Conservation (phyloP, 345 rosid genomes). For the Orychophragmus violaceus region DNA sequence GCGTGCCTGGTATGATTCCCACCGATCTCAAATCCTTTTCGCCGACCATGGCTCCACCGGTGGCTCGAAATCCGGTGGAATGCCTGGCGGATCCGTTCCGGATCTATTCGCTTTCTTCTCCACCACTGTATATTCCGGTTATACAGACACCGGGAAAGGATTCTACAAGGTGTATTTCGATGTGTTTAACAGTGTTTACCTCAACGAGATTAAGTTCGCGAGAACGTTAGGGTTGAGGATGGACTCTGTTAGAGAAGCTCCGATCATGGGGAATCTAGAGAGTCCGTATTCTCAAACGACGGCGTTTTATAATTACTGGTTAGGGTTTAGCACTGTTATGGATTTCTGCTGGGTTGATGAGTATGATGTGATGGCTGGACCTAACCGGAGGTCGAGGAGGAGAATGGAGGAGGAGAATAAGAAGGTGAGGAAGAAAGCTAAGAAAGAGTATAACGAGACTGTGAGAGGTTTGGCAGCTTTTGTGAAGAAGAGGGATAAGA, state of each 20-base stretch:
- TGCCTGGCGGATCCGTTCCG: conserved; percentile 45
- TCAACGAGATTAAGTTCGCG: conserved; percentile 56
- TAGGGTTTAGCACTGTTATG: conserved; percentile 74
- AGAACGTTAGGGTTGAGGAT: conserved; percentile 54
- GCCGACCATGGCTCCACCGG: conserved; percentile 44
- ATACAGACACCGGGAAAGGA: conserved; percentile 65
- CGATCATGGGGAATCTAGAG: conserved; percentile 83
- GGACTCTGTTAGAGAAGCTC: conserved; percentile 60
- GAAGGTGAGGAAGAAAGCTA: conserved; percentile 84
- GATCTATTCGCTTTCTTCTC: conserved; percentile 82
- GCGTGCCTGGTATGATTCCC: conserved; percentile 93
- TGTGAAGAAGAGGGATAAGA: conserved; percentile 90
- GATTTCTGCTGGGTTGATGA: conserved; percentile 88
- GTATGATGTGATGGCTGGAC: conserved; percentile 67
- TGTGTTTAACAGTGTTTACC: conserved; percentile 51
- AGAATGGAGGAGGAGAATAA: conserved; percentile 91
- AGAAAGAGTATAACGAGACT: conserved; percentile 70
- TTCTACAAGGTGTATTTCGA: conserved; percentile 83
- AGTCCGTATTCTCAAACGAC: conserved; percentile 68
- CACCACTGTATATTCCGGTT: conserved; percentile 58
- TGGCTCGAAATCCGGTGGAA: conserved; percentile 35
- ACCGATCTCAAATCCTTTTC: conserved; percentile 91
- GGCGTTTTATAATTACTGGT: conserved; percentile 83
- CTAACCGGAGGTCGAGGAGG: conserved; percentile 68
- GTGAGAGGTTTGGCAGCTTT: conserved; percentile 79